A percentile compares a stretch with the other conserved stretches of the same genome.
Conservation (phyloP, 2,329 filamentous ascomycete genomes). For the Trichoderma arundinaceum region DNA sequence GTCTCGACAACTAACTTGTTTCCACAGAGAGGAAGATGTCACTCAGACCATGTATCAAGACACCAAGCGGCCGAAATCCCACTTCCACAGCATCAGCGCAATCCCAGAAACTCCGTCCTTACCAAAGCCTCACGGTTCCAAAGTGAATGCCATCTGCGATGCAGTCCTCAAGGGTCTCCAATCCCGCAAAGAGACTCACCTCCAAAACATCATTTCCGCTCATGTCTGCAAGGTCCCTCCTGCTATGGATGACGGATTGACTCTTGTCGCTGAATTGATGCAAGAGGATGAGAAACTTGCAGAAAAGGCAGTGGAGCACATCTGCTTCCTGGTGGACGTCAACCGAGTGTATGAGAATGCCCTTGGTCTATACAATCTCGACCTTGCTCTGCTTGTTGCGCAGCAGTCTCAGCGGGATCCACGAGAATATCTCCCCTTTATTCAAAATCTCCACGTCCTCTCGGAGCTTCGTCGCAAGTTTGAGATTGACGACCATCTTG, state of each 20-base stretch:
- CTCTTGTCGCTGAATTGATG: conserved; percentile 76
- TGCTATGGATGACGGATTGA: conserved; percentile 83
- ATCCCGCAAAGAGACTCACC: conserved; percentile 64
- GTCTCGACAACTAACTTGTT: conserved; percentile 39
- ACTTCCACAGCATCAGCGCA: conserved; percentile 25
- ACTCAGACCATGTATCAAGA: conserved; percentile 92
- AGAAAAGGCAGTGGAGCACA: conserved; percentile 91
- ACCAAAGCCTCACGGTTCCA: conserved; percentile 48
- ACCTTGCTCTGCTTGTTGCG: conserved; percentile 86
- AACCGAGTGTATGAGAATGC: conserved; percentile 91
- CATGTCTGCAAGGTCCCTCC: conserved; percentile 93
- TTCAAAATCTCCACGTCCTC: conserved; percentile 83
- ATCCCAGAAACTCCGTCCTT: conserved; percentile 32
- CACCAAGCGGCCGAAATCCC: conserved; percentile 61
- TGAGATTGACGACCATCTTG: conserved; percentile 86
- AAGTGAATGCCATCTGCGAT: conserved; percentile 89
- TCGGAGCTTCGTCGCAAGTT: conserved; percentile 74
- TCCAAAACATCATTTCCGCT: conserved; percentile 93
- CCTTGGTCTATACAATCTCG: conserved; percentile 87
- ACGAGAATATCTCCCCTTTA: conserved; percentile 91
- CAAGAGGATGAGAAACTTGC: conserved; percentile 72
- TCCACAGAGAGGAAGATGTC: conserved; percentile 82
- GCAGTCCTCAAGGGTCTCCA: conserved; percentile 74
- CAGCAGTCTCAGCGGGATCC: conserved; percentile 97
- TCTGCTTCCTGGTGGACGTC: conserved; percentile 94